Evolutionary conservation across 2,329 filamentous ascomycete species (phyloP).

Genomic region (Trichoderma aggressivum): DNA sequence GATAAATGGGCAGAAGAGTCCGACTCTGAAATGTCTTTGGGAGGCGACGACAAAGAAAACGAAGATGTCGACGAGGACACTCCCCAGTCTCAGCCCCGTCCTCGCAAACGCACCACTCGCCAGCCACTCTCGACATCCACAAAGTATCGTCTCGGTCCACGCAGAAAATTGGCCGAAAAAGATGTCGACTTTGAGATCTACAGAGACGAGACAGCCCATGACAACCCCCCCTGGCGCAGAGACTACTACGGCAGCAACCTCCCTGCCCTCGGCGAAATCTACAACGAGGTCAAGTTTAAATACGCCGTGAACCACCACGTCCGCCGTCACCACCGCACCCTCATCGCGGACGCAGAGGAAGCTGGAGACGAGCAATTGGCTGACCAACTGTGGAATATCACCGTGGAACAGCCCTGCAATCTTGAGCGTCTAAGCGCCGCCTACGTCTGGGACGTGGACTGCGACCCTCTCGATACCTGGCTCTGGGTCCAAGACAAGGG

Average conservation of each 20-base stretch:
- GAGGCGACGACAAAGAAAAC: not conserved
- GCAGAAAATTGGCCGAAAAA: not conserved
- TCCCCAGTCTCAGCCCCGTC: not conserved
- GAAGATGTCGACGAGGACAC: not conserved
- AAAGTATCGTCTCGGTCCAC: not conserved
- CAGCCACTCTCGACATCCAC: not conserved
- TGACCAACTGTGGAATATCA: not conserved
- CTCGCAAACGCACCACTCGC: not conserved
- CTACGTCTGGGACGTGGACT: not conserved
- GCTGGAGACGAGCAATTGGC: not conserved
- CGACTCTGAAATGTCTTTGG: not conserved
- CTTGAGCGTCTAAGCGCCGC: not conserved
- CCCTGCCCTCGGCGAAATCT: conserved; percentile 1
- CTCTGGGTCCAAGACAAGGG: conserved; percentile 8
- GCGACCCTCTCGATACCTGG: not conserved
- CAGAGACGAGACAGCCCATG: not conserved
- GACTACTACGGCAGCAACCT: conserved; percentile 16
- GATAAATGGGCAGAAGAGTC: not conserved
- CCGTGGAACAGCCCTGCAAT: not conserved
- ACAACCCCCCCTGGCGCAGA: not conserved
- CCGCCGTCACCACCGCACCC: not conserved
- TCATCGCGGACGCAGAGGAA: not conserved
- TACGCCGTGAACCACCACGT: not conserved
- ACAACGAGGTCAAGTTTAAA: not conserved
- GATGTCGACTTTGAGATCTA: not conserved